These are phyloP conservation scores for Pseudogymnoascus sp. DNA, from an alignment of 2,329 filamentous ascomycete genomes.

Conservation along the genomic window DNA sequence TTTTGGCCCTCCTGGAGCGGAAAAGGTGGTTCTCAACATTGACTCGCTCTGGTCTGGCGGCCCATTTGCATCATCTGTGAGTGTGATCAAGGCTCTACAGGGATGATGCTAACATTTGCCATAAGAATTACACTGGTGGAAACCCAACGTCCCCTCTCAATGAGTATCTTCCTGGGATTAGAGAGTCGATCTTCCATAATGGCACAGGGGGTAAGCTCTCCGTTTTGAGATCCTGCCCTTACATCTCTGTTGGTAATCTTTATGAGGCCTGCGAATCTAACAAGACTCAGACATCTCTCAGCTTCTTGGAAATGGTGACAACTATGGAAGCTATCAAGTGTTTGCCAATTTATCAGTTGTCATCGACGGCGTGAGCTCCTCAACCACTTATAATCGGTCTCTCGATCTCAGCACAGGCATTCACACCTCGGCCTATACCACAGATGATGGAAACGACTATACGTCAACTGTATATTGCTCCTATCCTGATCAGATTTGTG, in stretches of 20 bases:
- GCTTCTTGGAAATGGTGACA: slow-evolving; percentile 33
- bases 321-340: slow-evolving; percentile 42
- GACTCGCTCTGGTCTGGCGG: slow-evolving; percentile 46
- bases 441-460: slow-evolving; percentile 27
- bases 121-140: slow-evolving; percentile 39
- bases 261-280: slow-evolving; percentile 4
- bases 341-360: slow-evolving; percentile 40
- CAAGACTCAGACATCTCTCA: slow-evolving; percentile 28
- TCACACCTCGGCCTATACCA: slow-evolving; percentile 31
- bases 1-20: slow-evolving; percentile 36
- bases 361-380: slow-evolving; percentile 28
- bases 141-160: slow-evolving; percentile 35
- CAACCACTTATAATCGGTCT: slow-evolving; percentile 33
- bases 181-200: slow-evolving; percentile 42
- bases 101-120: background rate
- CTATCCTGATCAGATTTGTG: slow-evolving; percentile 33
- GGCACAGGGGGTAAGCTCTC: slow-evolving; percentile 37
- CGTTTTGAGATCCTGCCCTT: background rate
- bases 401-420: slow-evolving; percentile 40
- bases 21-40: slow-evolving; percentile 40
- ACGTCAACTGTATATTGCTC: slow-evolving; percentile 38
- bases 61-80: slow-evolving; percentile 38
- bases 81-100: slow-evolving; percentile 6
- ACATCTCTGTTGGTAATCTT: background rate
- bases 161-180: slow-evolving; percentile 34